phyloP scores from a whole-genome alignment of 2,329 filamentous ascomycete genomes.

The Cladophialophora bantiana region DNA sequence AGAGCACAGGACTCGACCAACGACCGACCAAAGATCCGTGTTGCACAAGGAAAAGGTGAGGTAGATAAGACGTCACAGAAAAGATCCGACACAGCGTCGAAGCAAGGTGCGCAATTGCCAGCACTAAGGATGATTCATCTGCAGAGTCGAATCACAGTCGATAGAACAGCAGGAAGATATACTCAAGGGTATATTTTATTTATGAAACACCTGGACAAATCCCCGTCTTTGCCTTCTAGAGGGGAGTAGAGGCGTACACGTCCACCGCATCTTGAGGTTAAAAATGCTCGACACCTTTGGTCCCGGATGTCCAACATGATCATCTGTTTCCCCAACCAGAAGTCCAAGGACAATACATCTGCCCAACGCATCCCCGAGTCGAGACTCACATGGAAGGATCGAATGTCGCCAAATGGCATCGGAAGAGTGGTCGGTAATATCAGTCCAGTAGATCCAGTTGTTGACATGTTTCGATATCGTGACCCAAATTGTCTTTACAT shows the following conservation, averaged over 20 bases:
- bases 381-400: constrained; percentile 8
- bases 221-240: not conserved
- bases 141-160: not conserved
- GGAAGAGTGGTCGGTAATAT: not conserved
- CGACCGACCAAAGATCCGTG: not conserved
- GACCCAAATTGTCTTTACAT: constrained; percentile 1
- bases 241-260: not conserved
- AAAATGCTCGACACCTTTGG: not conserved
- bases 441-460: constrained; percentile 15
- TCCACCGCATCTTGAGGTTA: not conserved
- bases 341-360: constrained; percentile 2
- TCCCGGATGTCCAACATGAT: not conserved
- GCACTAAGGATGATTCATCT: not conserved
- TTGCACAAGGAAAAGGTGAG: not conserved
- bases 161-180: not conserved
- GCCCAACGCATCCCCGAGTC: not conserved
- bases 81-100: not conserved
- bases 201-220: constrained; percentile 4
- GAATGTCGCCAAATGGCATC: constrained; percentile 22
- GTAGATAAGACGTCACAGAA: not conserved
- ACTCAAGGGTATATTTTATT: constrained; percentile 1
- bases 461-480: constrained; percentile 11
- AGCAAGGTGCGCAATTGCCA: not conserved
- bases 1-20: not conserved
- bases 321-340: not conserved